Base-by-base conservation (phyloP, 1,139 yeast species). In the Geotrichum carabidarum region DNA sequence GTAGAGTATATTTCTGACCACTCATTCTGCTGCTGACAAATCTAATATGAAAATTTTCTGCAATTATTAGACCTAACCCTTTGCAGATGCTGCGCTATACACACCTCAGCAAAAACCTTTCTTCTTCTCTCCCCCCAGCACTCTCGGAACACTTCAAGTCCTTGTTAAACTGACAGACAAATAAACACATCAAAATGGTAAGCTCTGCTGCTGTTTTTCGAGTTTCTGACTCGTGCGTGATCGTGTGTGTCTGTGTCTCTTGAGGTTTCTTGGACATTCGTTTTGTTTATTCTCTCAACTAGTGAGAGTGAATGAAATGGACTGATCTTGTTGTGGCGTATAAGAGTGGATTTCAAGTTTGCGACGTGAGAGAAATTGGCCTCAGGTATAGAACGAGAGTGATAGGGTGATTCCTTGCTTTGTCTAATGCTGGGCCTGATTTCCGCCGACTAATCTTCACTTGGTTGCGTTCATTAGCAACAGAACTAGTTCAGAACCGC, bases 171-270 rank as follows among this genome's bases (percentile, higher is more conserved):
- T 41, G 43, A 46, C 54, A 51, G 54, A 51, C 54, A 40, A 51
- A 51, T 43, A 41, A 51, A 46, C 54, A 51, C 54, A 51, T 51
- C 54, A 51, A 51, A 51, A 51, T 51, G 54, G 54, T 51, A 51
- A 51, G 54, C 50, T 40, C 22, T 48, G 34, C 51, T 37, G 54
- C 54, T 51, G 54, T 51, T 51, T 51, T 51, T 51, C 54, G 54
- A 41, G 54, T 38, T 14, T n/a, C 17, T 8, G 7, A 18, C 54
- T 41, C 54, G 54, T 51, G 54, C 54, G 54, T 51, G 54, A 51
- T 51, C 48, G 54, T 51, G 54, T 51, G 54, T 51, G 54, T 51
- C 50, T 43, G 50, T 44, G 34, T 50, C 53, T 50, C 53, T 50
- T 50, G 40, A 14, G 44, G 44, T 37, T 37, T 37, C 40, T 40